These are phyloP conservation scores for Saccharomycopsis capsularis DNA, from an alignment of 805 yeast species.

Conservation along the genomic window DNA sequence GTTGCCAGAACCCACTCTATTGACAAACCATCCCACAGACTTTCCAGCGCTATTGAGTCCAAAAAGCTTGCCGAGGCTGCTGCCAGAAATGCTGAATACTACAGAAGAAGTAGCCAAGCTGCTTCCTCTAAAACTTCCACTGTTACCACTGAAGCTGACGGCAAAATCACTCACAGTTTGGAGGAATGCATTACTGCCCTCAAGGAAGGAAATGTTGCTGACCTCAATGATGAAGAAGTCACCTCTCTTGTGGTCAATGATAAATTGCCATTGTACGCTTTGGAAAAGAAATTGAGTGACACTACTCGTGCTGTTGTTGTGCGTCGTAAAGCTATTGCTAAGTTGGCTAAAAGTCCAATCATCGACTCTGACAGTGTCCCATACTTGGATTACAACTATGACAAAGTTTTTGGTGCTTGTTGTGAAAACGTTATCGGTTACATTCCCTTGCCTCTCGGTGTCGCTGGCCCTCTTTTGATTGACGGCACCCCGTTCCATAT, in stretches of 20 bases:
- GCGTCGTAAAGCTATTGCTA: constrained; percentile 89
- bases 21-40: constrained; percentile 27
- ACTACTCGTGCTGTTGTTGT: constrained; percentile 88
- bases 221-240: constrained; percentile 67
- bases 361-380: constrained; percentile 71
- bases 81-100: constrained; percentile 1
- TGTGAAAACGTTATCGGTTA: constrained; percentile 98
- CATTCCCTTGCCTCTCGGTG: constrained; percentile 95
- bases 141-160: constrained; percentile 25
- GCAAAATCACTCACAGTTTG: constrained; percentile 38
- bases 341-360: constrained; percentile 73
- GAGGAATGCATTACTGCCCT: constrained; percentile 58
- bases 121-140: constrained; percentile 29
- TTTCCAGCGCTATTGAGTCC: constrained; percentile 1
- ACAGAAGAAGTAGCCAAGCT: constrained; percentile 21
- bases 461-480: constrained; percentile 92
- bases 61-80: constrained; percentile 5
- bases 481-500: constrained; percentile 85
- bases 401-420: constrained; percentile 96
- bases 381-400: constrained; percentile 77
- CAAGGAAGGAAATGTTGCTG: constrained; percentile 65
- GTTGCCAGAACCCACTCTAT: constrained; percentile 66
- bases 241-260: constrained; percentile 63
- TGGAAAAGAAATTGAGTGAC: constrained; percentile 86
- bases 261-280: constrained; percentile 84